These are phyloP conservation scores for Apiotrichum montevideense DNA, from an alignment of 1,284 basidiomycete genomes.

Conservation along the genomic window DNA sequence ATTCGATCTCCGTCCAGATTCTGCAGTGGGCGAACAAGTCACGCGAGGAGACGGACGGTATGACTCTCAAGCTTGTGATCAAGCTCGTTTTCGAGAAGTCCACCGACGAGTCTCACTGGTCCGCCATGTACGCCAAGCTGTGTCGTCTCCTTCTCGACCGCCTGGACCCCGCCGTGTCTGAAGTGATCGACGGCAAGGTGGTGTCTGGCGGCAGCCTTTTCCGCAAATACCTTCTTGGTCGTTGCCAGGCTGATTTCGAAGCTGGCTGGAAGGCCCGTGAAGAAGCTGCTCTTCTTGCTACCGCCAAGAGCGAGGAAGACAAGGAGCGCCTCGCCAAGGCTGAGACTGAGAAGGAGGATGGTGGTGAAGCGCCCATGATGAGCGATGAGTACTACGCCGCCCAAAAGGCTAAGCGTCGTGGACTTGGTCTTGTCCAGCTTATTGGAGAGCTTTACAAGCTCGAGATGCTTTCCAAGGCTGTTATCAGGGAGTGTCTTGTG, in stretches of 20 bases:
- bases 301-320: constrained; percentile 54
- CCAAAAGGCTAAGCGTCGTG: constrained; percentile 93
- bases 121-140: constrained; percentile 92
- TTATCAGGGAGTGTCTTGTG: constrained; percentile 96
- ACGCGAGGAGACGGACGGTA: constrained; percentile 83
- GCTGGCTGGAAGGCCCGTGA: constrained; percentile 62
- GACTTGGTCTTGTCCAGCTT: constrained; percentile 93
- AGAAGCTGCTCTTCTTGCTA: constrained; percentile 52
- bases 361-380: constrained; percentile 57
- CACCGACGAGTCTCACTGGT: constrained; percentile 90
- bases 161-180: constrained; percentile 76
- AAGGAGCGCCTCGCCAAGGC: constrained; percentile 52
- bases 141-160: constrained; percentile 91
- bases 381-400: constrained; percentile 96
- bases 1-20: constrained; percentile 87
- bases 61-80: constrained; percentile 91
- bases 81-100: constrained; percentile 95
- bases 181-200: constrained; percentile 80
- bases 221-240: constrained; percentile 83
- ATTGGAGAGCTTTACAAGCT: constrained; percentile 98
- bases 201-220: constrained; percentile 79
- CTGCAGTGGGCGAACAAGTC: constrained; percentile 92
- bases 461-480: constrained; percentile 86
- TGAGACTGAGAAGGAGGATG: constrained; percentile 42
- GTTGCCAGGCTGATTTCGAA: constrained; percentile 94